Percentiles rank a stretch among this genome's conserved stretches.
phyloP scores from a whole-genome alignment of 257 asterid species.

The Petunia secreta region DNA sequence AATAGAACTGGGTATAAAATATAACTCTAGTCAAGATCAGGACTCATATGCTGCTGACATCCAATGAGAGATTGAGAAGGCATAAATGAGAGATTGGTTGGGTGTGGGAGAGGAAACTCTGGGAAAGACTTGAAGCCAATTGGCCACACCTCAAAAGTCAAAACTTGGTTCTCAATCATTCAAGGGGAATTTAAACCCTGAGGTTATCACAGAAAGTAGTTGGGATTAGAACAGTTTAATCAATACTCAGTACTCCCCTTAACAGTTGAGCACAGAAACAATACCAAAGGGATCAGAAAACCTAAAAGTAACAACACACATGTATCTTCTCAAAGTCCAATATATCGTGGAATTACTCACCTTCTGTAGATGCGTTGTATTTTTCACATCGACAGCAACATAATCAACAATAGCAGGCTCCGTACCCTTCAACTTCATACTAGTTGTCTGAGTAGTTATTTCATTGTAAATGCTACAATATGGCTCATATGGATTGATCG shows the following conservation, averaged over 20 bases:
- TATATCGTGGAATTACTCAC: conserved; percentile 44
- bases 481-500: conserved; percentile 66
- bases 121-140: neutral
- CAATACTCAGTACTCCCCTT: neutral
- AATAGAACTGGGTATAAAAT: neutral
- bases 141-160: neutral
- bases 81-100: neutral
- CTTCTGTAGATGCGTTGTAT: conserved; percentile 65
- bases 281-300: neutral
- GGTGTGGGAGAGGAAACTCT: neutral
- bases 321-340: neutral
- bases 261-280: neutral
- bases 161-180: neutral
- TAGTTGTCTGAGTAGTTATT: conserved; percentile 46
- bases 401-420: conserved; percentile 81
- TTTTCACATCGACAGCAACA: conserved; percentile 83
- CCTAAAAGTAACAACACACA: conserved; percentile 13
- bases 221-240: neutral
- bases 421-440: conserved; percentile 63
- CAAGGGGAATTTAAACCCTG: neutral
- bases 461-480: conserved; percentile 70
- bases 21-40: neutral
- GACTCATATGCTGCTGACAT: neutral
- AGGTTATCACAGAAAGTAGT: neutral
- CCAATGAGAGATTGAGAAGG: neutral